phyloP scores from a whole-genome alignment of 1,284 basidiomycete species.

The Boletus smithii region DNA sequence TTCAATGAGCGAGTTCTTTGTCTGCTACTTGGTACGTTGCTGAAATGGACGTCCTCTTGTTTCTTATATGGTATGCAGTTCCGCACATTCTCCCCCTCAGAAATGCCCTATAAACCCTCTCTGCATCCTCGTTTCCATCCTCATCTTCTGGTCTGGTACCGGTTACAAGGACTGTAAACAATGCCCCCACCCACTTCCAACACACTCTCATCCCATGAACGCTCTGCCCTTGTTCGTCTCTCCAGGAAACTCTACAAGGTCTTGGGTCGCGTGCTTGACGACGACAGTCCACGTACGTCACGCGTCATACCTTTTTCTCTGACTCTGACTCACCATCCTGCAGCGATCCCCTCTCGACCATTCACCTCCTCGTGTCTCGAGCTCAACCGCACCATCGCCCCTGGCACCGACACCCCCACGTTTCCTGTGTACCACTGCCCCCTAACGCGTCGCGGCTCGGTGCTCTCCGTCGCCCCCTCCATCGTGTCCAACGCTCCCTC shows the following conservation, averaged over 20 bases:
- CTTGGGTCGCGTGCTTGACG: constrained; percentile 58
- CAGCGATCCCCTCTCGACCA: neutral
- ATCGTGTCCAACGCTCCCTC: constrained; percentile 24
- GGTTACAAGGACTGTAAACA: constrained; percentile 6
- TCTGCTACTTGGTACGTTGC: no score
- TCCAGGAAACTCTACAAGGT: constrained; percentile 60
- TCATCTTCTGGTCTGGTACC: constrained; percentile 23
- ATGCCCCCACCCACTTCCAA: constrained; percentile 59
- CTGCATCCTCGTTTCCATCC: neutral
- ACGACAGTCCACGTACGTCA: constrained; percentile 10
- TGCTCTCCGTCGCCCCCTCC: constrained; percentile 21
- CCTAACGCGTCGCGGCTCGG: constrained; percentile 8
- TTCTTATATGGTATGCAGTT: constrained; percentile 11
- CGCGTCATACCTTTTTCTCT: neutral
- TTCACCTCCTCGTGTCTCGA: neutral
- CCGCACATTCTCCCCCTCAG: constrained; percentile 5
- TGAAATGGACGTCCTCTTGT: constrained; percentile 27
- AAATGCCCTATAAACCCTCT: constrained; percentile 9
- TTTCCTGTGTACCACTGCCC: constrained; percentile 3
- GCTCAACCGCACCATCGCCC: neutral
- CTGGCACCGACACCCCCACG: constrained; percentile 18
- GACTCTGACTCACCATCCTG: neutral
- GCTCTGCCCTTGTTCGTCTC: constrained; percentile 53
- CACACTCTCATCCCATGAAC: constrained; percentile 49
- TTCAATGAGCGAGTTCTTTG: no score